Evolutionary conservation across 352 stramenopile genomes (phyloP), one percentile per base, ranked within the genome.

Genomic region (Pythium oligandrum): DNA sequence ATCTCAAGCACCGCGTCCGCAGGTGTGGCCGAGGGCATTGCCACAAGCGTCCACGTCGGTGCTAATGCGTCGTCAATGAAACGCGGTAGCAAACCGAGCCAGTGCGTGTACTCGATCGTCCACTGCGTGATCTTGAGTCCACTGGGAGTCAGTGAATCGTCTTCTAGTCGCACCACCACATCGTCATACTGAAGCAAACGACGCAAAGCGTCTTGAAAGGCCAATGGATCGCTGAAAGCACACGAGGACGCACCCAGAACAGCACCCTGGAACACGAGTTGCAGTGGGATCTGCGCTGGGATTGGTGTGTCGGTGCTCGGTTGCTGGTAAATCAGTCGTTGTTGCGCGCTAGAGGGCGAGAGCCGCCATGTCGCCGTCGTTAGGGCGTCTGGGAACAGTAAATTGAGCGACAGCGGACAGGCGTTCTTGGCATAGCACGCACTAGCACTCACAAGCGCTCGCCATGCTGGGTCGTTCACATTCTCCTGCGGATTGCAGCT

Each of bases 371-470:
- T 51, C 0, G 59, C 53, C 0, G 71, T 51, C 10, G 48, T 17
- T 0, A 26, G 26, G 3, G 47, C 38, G 26, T 44, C 61, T 6
- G 68, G 64, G 31, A 86, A 12, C 32, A 84, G 56, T 10, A 68
- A 54, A 7, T 67, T 55, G 34, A 83, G 58, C 8, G 63, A 75
- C 6, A 86, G 51, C 32, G 66, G 62, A 43, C 75, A 86, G 3
- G 56, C 43, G 30, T 53, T 50, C 12, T 66, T 64, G 32, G 71
- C 79, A 52, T 73, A 83, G 43, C 75, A 86, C 34, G 73, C 73
- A 32, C 73, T 83, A 0, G 75, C 75, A 7, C 67, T 68, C 26
- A 82, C 66, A n/a, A 86, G 64, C 54, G 70, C 66, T 1, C 65
- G 60, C 75, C 75, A 83, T 31, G 64, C 70, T 2, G 57, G 31